A percentile compares a stretch with the other conserved stretches of the same genome.
Evolutionary conservation across 352 stramenopile species (phyloP).

Genomic region (Globisporangium paroecandrum): DNA sequence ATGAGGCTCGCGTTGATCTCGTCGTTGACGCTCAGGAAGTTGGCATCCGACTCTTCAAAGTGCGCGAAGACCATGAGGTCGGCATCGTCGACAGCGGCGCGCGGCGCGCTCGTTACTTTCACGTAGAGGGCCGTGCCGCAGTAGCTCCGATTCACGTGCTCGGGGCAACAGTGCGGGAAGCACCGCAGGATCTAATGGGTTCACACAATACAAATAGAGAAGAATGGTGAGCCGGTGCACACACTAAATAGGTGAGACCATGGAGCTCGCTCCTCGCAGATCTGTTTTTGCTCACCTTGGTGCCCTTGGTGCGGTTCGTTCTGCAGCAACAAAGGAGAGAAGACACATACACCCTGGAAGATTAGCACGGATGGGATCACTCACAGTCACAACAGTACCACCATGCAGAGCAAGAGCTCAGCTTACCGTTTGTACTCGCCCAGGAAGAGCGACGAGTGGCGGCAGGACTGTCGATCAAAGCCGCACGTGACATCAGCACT

Average conservation of each 20-base stretch:
- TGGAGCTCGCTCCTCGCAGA: not conserved
- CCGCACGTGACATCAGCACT: constrained; percentile 26
- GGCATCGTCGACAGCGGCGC: not conserved
- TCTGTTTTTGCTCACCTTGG: constrained; percentile 23
- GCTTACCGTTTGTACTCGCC: constrained; percentile 59
- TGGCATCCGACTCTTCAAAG: constrained; percentile 46
- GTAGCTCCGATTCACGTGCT: constrained; percentile 68
- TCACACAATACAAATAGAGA: not conserved
- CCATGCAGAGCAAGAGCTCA: not conserved
- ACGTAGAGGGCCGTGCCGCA: constrained; percentile 55
- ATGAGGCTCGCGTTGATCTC: constrained; percentile 27
- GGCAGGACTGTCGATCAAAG: constrained; percentile 39
- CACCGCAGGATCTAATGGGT: constrained; percentile 53
- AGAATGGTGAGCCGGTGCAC: not conserved
- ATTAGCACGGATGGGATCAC: not conserved
- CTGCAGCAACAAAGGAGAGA: constrained; percentile 13
- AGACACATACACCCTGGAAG: not conserved
- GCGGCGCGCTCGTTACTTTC: constrained; percentile 21
- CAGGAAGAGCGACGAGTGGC: constrained; percentile 40
- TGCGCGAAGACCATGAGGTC: constrained; percentile 43
- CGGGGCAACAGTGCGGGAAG: constrained; percentile 69
- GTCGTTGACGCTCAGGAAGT: constrained; percentile 28
- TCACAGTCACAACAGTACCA: not conserved
- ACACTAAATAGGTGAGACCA: not conserved
- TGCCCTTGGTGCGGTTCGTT: constrained; percentile 49